Evolutionary conservation across 2,329 filamentous ascomycete species (phyloP), one percentile per base, ranked within the genome.

Genomic region (Trichophyton benhamiae): DNA sequence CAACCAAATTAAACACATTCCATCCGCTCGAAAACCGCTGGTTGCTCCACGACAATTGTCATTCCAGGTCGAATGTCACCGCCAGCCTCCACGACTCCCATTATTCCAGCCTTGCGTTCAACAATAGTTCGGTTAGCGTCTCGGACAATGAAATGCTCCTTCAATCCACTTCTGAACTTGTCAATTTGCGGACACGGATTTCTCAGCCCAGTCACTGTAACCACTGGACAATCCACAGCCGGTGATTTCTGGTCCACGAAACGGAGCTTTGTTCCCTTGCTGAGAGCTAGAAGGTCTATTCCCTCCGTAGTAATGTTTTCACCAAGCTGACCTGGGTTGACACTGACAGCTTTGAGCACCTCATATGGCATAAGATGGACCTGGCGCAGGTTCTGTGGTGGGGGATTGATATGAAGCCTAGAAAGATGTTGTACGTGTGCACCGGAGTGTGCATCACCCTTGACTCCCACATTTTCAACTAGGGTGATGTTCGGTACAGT

Each of bases 331-430:
- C 64, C 67, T 0, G 65, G 66, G 25, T 63, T 48, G 1, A 65
- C 13, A 3, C 64, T 61, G 25, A 61, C 44, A n/a, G 53, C 30
- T 20, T 63, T 25, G 25, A 69, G 63, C 27, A 69, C 63, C 52
- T 68, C 68, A 44, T 63, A 48, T 9, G 66, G 65, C 6, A 70
- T 65, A 11, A 70, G 63, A 58, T 70, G 68, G 11, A 70, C 68
- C 60, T 70, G 68, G 25, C 68, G 66, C n/a, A 70, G 64, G 60
- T 70, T 70, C 33, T 63, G 63, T 8, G 65, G 64, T 3, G 66
- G 62, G 6, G 68, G 66, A 7, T 61, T 55, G 52, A 68, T 63
- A 44, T 65, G 62, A 8, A 64, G 61, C 22, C 65, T 66, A 41
- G 66, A 64, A 33, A 60, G 64, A 52, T 69, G 67, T 58, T 69